Percentiles rank a stretch among this genome's conserved stretches.
These are phyloP conservation scores for Candida takata DNA, from an alignment of 805 yeast species.

Conservation along the genomic window DNA sequence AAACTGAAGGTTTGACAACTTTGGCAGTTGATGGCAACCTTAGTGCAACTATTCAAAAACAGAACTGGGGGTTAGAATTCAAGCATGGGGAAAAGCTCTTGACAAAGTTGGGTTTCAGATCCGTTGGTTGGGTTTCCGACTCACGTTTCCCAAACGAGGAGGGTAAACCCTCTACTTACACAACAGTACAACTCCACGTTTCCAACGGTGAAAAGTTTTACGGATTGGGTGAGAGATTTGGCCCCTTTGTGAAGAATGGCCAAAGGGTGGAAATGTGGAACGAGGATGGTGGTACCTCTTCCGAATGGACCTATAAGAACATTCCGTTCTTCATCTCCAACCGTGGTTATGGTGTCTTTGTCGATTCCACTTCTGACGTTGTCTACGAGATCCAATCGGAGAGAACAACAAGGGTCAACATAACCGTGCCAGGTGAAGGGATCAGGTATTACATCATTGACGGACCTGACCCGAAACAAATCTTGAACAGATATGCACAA, in stretches of 20 bases:
- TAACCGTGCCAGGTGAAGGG: conserved; percentile 18
- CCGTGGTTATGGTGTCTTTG: conserved; percentile 20
- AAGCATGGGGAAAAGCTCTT: conserved; percentile 11
- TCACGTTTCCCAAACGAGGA: conserved; percentile 7
- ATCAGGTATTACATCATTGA: conserved; percentile 16
- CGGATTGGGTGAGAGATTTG: conserved; percentile 21
- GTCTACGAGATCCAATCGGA: conserved; percentile 17
- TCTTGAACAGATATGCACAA: conserved; percentile 17
- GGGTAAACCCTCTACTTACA: conserved; percentile 11
- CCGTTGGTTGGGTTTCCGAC: conserved; percentile 19
- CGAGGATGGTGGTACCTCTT: conserved; percentile 21
- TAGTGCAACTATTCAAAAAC: conserved; percentile 11
- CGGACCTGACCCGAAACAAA: conserved; percentile 21
- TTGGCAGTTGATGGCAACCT: conserved; percentile 10
- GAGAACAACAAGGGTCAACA: conserved; percentile 18
- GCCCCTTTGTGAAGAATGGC: conserved; percentile 20
- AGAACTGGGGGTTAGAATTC: conserved; percentile 16
- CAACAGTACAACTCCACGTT: conserved; percentile 16
- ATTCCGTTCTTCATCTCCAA: conserved; percentile 18
- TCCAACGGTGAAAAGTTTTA: conserved; percentile 20
- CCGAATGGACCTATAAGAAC: conserved; percentile 19
- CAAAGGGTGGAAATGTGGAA: conserved; percentile 21
- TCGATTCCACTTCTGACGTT: conserved; percentile 17
- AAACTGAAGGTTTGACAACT: conserved; percentile 4
- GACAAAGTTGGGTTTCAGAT: conserved; percentile 19